These are phyloP conservation scores for Boletus albobrunnescens DNA, from an alignment of 1,284 basidiomycete species.

Conservation along the genomic window DNA sequence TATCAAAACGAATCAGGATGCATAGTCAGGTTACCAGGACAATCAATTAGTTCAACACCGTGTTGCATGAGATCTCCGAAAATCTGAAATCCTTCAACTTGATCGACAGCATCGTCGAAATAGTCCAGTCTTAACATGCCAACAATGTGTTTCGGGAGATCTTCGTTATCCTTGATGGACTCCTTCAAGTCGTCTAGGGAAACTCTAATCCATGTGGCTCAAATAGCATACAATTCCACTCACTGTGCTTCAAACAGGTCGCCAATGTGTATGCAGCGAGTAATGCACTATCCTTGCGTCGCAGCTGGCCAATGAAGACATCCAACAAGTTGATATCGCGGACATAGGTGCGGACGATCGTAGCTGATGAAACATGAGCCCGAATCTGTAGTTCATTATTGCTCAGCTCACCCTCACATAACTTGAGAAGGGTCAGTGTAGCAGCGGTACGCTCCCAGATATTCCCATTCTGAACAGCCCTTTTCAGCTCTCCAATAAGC, in stretches of 20 bases:
- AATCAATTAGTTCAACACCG: conserved; percentile 4
- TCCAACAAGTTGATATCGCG: not conserved
- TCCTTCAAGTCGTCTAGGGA: conserved; percentile 18
- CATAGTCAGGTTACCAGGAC: no score
- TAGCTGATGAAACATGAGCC: conserved; percentile 8
- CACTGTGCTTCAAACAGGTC: conserved; percentile 16
- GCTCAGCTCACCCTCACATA: conserved; percentile 7
- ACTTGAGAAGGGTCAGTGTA: conserved; percentile 19
- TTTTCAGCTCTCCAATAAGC: conserved; percentile 13
- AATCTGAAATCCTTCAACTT: conserved; percentile 28
- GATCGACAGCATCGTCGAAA: conserved; percentile 28
- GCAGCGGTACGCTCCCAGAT: conserved; percentile 16
- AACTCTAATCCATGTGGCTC: not conserved
- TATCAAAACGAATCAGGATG: conserved; percentile 4
- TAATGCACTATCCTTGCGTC: conserved; percentile 6
- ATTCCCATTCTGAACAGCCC: not conserved
- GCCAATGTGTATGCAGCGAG: conserved; percentile 18
- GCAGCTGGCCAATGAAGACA: conserved; percentile 11
- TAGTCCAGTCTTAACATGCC: conserved; percentile 23
- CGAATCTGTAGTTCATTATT: not conserved
- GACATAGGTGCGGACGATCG: conserved; percentile 3
- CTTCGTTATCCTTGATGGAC: conserved; percentile 1
- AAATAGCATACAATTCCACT: no score
- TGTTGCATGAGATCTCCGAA: conserved; percentile 23
- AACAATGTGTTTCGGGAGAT: conserved; percentile 17